A percentile compares a stretch with the other conserved stretches of the same genome.
phyloP scores from a whole-genome alignment of 805 yeast species.

The Candida koratica region DNA sequence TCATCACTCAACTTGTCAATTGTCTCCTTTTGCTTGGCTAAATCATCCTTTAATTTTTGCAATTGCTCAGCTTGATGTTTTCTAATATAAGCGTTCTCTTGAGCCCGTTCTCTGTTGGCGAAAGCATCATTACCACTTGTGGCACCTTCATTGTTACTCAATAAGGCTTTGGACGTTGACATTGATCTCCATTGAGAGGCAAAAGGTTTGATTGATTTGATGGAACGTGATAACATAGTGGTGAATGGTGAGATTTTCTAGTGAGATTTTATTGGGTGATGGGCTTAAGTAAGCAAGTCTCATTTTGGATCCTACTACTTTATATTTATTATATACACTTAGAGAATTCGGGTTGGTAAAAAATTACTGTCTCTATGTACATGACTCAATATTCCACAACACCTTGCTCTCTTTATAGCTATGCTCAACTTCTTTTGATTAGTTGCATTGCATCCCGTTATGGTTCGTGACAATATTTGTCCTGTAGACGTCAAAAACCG shows the following conservation, averaged over 20 bases:
- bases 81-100: constrained; percentile 79
- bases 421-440: constrained; percentile 70
- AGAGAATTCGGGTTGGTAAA: constrained; percentile 34
- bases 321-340: not conserved
- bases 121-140: constrained; percentile 26
- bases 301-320: not conserved
- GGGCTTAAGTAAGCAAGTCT: constrained; percentile 2
- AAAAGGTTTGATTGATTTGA: constrained; percentile 16
- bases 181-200: constrained; percentile 21
- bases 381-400: constrained; percentile 72
- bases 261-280: constrained; percentile 6
- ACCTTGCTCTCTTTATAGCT: constrained; percentile 77
- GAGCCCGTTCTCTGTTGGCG: constrained; percentile 86
- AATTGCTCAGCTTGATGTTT: constrained; percentile 89
- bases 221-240: constrained; percentile 15
- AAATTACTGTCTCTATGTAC: constrained; percentile 60
- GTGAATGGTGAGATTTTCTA: too few relatives aligned
- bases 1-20: constrained; percentile 48
- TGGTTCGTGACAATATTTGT: constrained; percentile 66
- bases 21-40: constrained; percentile 68
- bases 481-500: constrained; percentile 69
- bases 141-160: constrained; percentile 17
- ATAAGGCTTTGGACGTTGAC: constrained; percentile 26
- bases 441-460: constrained; percentile 60
- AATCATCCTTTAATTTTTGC: constrained; percentile 67